Conservation (phyloP, 805 yeast genomes). For the Grigorovia yakushimaensis region DNA sequence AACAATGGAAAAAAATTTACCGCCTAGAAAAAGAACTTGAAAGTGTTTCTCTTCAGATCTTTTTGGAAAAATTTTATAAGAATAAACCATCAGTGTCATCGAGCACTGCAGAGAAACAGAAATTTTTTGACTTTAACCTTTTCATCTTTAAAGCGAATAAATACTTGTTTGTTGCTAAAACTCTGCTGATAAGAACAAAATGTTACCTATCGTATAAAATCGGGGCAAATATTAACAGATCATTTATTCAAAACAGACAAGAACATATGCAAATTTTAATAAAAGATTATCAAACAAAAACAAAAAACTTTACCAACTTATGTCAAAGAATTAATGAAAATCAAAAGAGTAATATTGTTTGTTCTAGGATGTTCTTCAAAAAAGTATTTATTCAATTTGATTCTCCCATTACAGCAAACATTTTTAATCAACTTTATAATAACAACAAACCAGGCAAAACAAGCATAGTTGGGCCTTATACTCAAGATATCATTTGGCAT, state of each 20-base stretch:
- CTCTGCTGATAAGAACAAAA: background rate
- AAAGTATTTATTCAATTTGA: conserved; percentile 58
- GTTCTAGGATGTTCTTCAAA: conserved; percentile 13
- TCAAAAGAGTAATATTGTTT: background rate
- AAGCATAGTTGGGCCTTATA: conserved; percentile 45
- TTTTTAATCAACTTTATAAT: conserved; percentile 51
- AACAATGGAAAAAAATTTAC: conserved; percentile 24
- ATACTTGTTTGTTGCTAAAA: background rate
- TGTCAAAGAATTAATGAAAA: background rate
- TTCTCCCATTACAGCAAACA: conserved; percentile 45
- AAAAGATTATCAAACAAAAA: background rate
- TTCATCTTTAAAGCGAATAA: background rate
- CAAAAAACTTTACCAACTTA: conserved; percentile 2
- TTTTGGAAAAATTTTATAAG: conserved; percentile 14
- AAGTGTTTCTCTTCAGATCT: conserved; percentile 29
- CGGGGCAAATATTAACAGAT: background rate
- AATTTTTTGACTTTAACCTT: background rate
- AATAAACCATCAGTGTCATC: conserved; percentile 2
- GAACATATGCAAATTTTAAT: background rate
- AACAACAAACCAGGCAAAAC: conserved; percentile 35
- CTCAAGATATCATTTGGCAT: conserved; percentile 64
- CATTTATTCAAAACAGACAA: conserved; percentile 5
- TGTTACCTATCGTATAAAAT: background rate
- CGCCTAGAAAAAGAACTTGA: conserved; percentile 32
- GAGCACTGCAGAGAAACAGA: background rate